Evolutionary conservation across 352 stramenopile genomes (phyloP), one percentile per base, ranked within the genome.

Genomic region (Pythium oligandrum): DNA sequence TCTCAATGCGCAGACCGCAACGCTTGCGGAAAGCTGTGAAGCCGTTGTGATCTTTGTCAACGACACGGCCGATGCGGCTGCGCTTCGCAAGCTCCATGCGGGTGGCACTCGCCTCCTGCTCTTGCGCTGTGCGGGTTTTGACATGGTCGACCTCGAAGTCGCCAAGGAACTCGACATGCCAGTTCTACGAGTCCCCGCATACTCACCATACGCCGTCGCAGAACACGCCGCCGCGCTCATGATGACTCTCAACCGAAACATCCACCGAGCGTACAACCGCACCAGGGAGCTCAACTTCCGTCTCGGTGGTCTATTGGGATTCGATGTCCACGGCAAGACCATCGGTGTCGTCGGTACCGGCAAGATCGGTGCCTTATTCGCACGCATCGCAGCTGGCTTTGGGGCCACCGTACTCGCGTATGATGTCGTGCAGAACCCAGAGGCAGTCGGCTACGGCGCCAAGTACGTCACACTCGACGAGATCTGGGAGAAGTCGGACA

Each of bases 41-140:
- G 77, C 44, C 40, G 78, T 88, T 32, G 75, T 83, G 38, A 85
- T 93, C 50, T 96, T 95, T 57, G 86, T 96, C 44, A 96, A 95
- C 56, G 86, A 96, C 61, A 73, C 71, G 4, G 83, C 83, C 3
- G 70, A 93, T 51, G 75, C 65, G 12, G 66, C 61, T 3, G 66
- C 73, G 31, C 67, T 95, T 5, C 73, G 79, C 51, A 70, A 75
- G 63, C 58, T 92, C 26, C 48, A 77, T 39, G 57, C 67, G 1
- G 58, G 63, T 36, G 74, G 78, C 34, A 86, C 83, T 6, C 69
- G 71, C 39, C 78, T 79, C 39, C 59, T 96, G 4, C 86, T 92
- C 45, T 66, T 96, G 48, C 79, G 85, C 40, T 93, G 85, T 48
- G 81, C 83, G 2, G 85, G 85, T 46, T 93, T 88, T 50, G 79